A percentile compares a stretch with the other conserved stretches of the same genome.
Evolutionary conservation across 306 rosid genomes (phyloP).

Genomic region (Quercus bicolor): DNA sequence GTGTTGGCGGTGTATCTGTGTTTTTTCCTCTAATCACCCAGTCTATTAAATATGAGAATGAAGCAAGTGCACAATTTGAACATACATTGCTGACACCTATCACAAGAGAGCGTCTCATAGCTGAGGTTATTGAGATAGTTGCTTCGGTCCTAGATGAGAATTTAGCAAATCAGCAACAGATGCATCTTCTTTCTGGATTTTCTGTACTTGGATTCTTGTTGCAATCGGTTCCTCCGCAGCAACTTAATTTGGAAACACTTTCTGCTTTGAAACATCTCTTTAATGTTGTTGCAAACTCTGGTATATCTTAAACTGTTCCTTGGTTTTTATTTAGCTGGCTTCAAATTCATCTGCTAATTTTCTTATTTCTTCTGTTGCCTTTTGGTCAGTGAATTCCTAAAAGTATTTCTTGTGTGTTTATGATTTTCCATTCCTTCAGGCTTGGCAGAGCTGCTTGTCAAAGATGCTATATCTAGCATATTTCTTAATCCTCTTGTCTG

Average conservation of each 20-base stretch:
- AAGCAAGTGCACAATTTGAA: conserved; percentile 43
- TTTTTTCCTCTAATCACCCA: conserved; percentile 87
- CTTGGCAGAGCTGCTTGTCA: conserved; percentile 69
- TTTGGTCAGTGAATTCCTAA: conserved; percentile 12
- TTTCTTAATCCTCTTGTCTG: conserved; percentile 93
- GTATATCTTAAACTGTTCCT: conserved; percentile 29
- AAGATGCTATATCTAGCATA: conserved; percentile 78
- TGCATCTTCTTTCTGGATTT: conserved; percentile 96
- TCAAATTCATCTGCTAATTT: neutral
- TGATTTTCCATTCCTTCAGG: conserved; percentile 40
- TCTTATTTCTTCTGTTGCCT: neutral
- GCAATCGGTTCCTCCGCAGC: conserved; percentile 81
- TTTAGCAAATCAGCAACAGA: conserved; percentile 90
- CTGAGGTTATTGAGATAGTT: conserved; percentile 84
- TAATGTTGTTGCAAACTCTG: conserved; percentile 71
- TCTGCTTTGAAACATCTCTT: conserved; percentile 83
- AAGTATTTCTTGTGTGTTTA: conserved; percentile 7
- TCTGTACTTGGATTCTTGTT: conserved; percentile 88
- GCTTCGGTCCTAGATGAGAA: conserved; percentile 92
- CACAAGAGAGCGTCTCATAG: conserved; percentile 54
- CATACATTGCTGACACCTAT: conserved; percentile 33
- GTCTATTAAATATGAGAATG: conserved; percentile 59
- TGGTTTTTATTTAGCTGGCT: neutral
- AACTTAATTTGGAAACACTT: conserved; percentile 79
- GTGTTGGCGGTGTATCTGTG: conserved; percentile 96